A percentile compares a stretch with the other conserved stretches of the same genome.
phyloP scores from a whole-genome alignment of 129 eudicot species.

The Calendula officinalis region DNA sequence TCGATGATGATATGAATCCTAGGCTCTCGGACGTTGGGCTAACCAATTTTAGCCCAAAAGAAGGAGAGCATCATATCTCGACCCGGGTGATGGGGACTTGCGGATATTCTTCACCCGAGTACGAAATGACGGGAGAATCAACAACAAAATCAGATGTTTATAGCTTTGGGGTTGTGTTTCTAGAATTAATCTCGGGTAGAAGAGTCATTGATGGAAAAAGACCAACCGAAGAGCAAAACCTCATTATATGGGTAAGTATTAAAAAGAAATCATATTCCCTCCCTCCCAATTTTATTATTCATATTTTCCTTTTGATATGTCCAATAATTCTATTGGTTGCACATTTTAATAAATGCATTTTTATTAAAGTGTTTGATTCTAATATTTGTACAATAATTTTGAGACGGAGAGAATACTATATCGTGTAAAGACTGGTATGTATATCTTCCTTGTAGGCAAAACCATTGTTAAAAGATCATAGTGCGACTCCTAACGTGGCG shows the following conservation, averaged over 20 bases:
- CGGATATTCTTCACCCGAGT: conserved; percentile 79
- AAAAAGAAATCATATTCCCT: neutral
- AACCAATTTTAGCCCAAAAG: conserved; percentile 55
- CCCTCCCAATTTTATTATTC: too few relatives aligned
- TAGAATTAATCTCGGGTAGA: conserved; percentile 70
- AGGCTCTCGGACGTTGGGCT: conserved; percentile 77
- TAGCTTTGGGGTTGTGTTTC: conserved; percentile 77
- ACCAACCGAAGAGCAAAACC: conserved; percentile 64
- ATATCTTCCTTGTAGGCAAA: conserved; percentile 48
- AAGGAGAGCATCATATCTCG: conserved; percentile 55
- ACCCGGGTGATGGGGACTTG: conserved; percentile 80
- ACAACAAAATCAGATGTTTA: conserved; percentile 72
- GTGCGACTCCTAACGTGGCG: conserved; percentile 46
- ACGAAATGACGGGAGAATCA: conserved; percentile 58
- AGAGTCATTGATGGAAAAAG: conserved; percentile 63
- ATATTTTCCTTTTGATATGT: too few relatives aligned
- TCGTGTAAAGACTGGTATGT: too few relatives aligned
- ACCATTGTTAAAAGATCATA: conserved; percentile 56
- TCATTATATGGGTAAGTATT: conserved; percentile 61
- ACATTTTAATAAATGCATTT: too few relatives aligned
- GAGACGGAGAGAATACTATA: too few relatives aligned
- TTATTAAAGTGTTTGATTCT: too few relatives aligned
- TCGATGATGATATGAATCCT: conserved; percentile 52
- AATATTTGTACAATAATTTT: too few relatives aligned
- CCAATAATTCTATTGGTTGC: too few relatives aligned